These are phyloP conservation scores for Atkinsonella texensis DNA, from an alignment of 2,329 filamentous ascomycete species.

Conservation along the genomic window DNA sequence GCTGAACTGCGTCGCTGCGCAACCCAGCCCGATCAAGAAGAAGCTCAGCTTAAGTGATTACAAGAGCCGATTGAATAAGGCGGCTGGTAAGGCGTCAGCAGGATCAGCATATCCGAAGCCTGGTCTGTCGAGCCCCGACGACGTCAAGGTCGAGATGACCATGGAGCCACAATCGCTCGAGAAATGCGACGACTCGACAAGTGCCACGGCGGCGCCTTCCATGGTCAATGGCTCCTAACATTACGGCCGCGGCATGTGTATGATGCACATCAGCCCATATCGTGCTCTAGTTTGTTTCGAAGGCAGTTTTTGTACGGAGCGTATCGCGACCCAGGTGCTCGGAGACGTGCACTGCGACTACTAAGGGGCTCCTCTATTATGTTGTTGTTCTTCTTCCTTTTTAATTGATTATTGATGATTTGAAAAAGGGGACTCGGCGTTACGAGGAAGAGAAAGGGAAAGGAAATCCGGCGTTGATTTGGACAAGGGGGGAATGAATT, in stretches of 20 bases:
- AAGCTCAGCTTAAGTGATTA: conserved; percentile 57
- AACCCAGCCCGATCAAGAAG: conserved; percentile 52
- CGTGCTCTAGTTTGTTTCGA: not conserved
- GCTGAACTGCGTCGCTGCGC: conserved; percentile 31
- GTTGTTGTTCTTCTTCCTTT: not conserved
- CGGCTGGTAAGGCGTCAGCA: conserved; percentile 25
- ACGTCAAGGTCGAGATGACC: conserved; percentile 24
- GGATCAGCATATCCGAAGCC: conserved; percentile 20
- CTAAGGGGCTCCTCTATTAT: not conserved
- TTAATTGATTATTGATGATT: not conserved
- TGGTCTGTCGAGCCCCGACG: conserved; percentile 22
- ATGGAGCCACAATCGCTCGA: conserved; percentile 19
- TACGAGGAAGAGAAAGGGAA: not conserved
- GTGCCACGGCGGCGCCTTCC: conserved; percentile 6
- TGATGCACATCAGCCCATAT: conserved; percentile 3
- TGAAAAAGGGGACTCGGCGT: not conserved
- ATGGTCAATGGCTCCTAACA: conserved; percentile 14
- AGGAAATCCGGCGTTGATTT: conserved; percentile 4
- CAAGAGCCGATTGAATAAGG: conserved; percentile 46
- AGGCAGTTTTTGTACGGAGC: not conserved
- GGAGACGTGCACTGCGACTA: not conserved
- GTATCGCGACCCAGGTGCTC: not conserved
- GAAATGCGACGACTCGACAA: conserved; percentile 16
- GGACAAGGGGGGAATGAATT: not conserved
- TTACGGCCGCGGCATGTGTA: conserved; percentile 12